These are phyloP conservation scores for Candolleomyces efflorescens DNA, from an alignment of 768 basidiomycete genomes.

Conservation along the genomic window DNA sequence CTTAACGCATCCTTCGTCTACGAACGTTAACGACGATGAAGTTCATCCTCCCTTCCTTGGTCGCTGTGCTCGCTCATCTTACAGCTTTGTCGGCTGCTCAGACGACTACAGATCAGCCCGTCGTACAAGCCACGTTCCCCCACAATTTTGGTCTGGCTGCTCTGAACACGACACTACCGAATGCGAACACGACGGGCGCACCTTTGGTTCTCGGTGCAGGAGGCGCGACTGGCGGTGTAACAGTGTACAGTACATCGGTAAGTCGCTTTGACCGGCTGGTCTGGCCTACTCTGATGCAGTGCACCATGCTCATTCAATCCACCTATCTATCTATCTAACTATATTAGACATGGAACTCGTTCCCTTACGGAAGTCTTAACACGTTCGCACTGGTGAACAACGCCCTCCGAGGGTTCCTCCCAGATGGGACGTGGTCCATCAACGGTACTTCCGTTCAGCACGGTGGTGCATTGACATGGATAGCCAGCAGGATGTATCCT, in stretches of 20 bases:
- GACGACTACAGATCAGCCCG: not conserved
- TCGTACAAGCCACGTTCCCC: conserved; percentile 11
- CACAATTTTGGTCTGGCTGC: conserved; percentile 44
- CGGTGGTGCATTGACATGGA: conserved; percentile 29
- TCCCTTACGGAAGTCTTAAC: conserved; percentile 45
- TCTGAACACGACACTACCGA: conserved; percentile 33
- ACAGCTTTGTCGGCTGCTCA: not conserved
- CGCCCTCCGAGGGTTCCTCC: conserved; percentile 30
- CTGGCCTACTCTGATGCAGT: not conserved
- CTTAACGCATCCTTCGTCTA: no score
- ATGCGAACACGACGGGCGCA: conserved; percentile 40
- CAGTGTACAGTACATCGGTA: conserved; percentile 40
- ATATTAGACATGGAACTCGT: conserved; percentile 42
- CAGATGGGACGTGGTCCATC: conserved; percentile 28
- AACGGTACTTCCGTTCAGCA: conserved; percentile 32
- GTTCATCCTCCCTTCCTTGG: no score
- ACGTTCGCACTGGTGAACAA: conserved; percentile 31
- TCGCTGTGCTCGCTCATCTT: not conserved
- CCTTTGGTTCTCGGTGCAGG: conserved; percentile 40
- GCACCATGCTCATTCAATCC: not conserved
- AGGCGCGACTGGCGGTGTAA: conserved; percentile 32
- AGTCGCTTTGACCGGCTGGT: conserved; percentile 9
- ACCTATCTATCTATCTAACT: no score
- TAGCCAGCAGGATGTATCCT: conserved; percentile 26
- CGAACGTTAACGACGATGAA: no score